phyloP scores from a whole-genome alignment of 2,329 filamentous ascomycete species.

The Epichloe glyceriae region DNA sequence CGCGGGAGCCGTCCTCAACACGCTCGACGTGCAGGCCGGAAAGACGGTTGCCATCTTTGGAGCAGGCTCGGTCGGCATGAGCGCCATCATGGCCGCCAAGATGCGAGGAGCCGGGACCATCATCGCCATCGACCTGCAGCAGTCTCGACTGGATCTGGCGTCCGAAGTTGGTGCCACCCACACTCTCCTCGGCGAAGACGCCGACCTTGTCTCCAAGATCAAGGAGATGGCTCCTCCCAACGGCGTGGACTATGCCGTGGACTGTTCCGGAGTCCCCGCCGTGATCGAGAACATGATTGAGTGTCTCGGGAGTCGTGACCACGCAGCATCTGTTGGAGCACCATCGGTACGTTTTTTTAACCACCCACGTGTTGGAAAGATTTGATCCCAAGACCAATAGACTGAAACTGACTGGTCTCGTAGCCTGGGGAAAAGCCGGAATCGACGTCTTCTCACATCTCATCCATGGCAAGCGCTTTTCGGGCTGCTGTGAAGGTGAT shows the following conservation, averaged over 20 bases:
- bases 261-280: slow-evolving; percentile 21
- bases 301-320: slow-evolving; percentile 19
- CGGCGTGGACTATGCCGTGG: slow-evolving; percentile 20
- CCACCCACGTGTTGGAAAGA: too few species aligned
- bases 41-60: slow-evolving; percentile 18
- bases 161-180: not conserved
- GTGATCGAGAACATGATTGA: slow-evolving; percentile 34
- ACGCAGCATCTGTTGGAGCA: not conserved
- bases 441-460: not conserved
- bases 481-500: slow-evolving; percentile 2
- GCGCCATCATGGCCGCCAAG: not conserved
- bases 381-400: too few species aligned
- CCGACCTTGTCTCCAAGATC: slow-evolving; percentile 7
- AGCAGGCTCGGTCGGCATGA: not conserved
- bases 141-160: not conserved
- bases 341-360: not conserved
- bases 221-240: slow-evolving; percentile 8
- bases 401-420: not conserved
- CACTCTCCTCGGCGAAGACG: not conserved
- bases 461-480: not conserved
- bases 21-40: slow-evolving; percentile 13
- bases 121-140: slow-evolving; percentile 1
- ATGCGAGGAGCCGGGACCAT: not conserved
- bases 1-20: slow-evolving; percentile 20
- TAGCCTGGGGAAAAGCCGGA: not conserved